Evolutionary conservation across 768 basidiomycete genomes (phyloP), one percentile per base, ranked within the genome.

Genomic region (Multifurca ochricompacta): DNA sequence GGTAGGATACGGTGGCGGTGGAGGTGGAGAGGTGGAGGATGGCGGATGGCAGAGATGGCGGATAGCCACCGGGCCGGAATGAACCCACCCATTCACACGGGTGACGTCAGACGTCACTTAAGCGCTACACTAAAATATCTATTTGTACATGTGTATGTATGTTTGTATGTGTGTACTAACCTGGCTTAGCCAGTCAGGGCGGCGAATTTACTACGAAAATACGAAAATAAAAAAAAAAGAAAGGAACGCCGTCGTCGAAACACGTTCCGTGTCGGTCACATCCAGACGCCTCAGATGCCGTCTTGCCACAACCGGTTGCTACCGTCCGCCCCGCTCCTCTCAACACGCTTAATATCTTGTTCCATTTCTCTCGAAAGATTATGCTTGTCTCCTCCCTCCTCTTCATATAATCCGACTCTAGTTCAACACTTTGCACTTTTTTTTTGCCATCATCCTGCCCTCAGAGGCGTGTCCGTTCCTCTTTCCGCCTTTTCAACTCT

Each of bases 191-290:
- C 25, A 14, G 37, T 56, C 55, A 59, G 62, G 66, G 65, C 60
- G 62, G 61, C 60, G 62, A 62, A 67, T 64, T 68, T 67, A 63
- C 65, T n/a, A n/a, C n/a, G n/a, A n/a, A n/a, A n/a, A n/a, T n/a
- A n/a, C n/a, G n/a, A n/a, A n/a, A n/a, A n/a, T n/a, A n/a, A n/a
- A n/a, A n/a, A n/a, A n/a, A n/a, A n/a, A n/a, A n/a, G 67, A 65
- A 65, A 67, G 65, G 62, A 65, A 64, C 62, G 67, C 73, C 74
- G 75, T 73, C 76, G 75, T 74, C 78, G 81, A 77, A 83, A 83
- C 82, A 85, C 83, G 83, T 85, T 83, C 81, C 76, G 78, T 76
- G 79, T 78, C 73, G 74, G 73, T 82, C 83, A 77, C 80, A 78
- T 75, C 74, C 67, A 66, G 71, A 74, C 65, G 67, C 67, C 63